These are phyloP conservation scores for Rhodomyrtus tomentosa DNA, from an alignment of 345 rosid genomes.

Conservation along the genomic window DNA sequence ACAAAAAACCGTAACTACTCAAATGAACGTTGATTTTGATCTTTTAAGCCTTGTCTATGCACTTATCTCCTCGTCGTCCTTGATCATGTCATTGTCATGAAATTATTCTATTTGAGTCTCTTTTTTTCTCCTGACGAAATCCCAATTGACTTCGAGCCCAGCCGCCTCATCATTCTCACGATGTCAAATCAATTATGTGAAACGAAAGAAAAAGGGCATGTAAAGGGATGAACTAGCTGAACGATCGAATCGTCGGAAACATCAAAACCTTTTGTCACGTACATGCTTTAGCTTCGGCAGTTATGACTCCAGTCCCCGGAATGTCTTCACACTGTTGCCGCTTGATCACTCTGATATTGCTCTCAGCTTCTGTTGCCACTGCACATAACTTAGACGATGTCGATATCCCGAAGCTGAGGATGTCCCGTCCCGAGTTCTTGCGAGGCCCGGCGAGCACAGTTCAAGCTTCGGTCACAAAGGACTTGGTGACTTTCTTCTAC, in stretches of 20 bases:
- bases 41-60: no score
- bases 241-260: not conserved
- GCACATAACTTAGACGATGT: not conserved
- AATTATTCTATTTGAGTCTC: no score
- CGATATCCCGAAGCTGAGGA: not conserved
- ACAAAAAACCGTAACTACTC: no score
- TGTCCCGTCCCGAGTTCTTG: not conserved
- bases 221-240: not conserved
- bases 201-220: not conserved
- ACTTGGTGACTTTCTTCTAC: slow-evolving; percentile 13
- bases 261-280: not conserved
- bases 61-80: no score
- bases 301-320: not conserved
- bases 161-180: not conserved
- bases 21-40: no score
- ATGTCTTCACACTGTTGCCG: not conserved
- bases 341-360: not conserved
- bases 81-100: no score
- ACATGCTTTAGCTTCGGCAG: not conserved
- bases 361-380: not conserved
- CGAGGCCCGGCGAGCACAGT: not conserved
- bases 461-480: not conserved
- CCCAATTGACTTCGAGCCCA: not conserved
- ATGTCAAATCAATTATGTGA: not conserved
- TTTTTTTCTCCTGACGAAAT: no score